These are phyloP conservation scores for Backusella luteola DNA, from an alignment of 192 early-diverging fungal genomes.

Conservation along the genomic window DNA sequence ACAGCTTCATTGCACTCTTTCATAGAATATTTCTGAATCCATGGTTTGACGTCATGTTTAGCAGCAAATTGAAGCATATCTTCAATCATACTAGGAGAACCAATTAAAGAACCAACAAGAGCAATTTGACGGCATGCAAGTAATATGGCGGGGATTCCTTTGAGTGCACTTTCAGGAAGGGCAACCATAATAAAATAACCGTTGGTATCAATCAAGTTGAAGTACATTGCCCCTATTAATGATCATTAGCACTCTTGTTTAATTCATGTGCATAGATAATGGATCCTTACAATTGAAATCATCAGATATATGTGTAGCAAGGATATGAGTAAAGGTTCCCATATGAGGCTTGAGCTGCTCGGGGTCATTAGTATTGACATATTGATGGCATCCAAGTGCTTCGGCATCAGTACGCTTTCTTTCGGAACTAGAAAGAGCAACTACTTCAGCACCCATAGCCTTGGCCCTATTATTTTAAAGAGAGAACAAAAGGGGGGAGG, in stretches of 20 bases:
- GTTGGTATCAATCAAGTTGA: conserved; percentile 19
- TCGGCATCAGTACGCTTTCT: conserved; percentile 59
- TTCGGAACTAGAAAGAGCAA: conserved; percentile 53
- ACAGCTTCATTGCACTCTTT: conserved; percentile 50
- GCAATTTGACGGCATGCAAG: conserved; percentile 36
- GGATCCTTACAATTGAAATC: conserved; percentile 19
- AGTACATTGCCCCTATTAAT: conserved; percentile 6
- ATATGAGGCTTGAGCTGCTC: conserved; percentile 10
- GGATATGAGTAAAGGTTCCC: conserved; percentile 28
- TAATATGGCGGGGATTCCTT: conserved; percentile 12
- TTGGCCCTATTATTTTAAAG: conserved; percentile 15
- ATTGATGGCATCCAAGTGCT: conserved; percentile 53
- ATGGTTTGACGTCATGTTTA: conserved; percentile 56
- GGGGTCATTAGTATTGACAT: conserved; percentile 16
- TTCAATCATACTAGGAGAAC: conserved; percentile 47
- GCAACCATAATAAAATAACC: conserved; percentile 66
- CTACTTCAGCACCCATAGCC: conserved; percentile 48
- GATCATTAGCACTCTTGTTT: neutral
- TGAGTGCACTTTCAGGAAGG: conserved; percentile 45
- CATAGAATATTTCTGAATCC: conserved; percentile 55
- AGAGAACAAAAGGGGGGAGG: too few species aligned
- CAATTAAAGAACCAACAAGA: conserved; percentile 61
- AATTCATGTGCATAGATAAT: neutral
- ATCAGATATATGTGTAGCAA: conserved; percentile 10
- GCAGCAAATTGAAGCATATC: conserved; percentile 65